Evolutionary conservation across 768 basidiomycete genomes (phyloP).

Genomic region (Mrakia gelida): DNA sequence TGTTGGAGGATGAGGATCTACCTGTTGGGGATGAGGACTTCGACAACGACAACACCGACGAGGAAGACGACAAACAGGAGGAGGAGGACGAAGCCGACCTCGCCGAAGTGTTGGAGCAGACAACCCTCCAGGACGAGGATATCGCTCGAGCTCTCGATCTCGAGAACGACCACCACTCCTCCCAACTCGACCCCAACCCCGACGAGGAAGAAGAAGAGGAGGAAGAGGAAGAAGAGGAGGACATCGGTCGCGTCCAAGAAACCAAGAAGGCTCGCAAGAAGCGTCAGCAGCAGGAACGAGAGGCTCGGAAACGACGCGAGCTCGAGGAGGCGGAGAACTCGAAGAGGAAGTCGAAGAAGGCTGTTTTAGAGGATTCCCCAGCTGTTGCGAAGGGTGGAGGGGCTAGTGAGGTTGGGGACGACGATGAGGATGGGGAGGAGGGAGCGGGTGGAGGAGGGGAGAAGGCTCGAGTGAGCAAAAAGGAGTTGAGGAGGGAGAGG

Average conservation of each 20-base stretch:
- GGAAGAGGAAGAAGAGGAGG: conserved; percentile 5
- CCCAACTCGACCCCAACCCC: neutral
- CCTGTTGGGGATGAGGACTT: conserved; percentile 22
- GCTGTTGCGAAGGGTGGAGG: neutral
- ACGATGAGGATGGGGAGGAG: neutral
- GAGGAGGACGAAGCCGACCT: conserved; percentile 33
- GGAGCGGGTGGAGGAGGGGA: neutral
- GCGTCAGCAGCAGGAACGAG: conserved; percentile 18
- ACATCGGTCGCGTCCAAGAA: conserved; percentile 22
- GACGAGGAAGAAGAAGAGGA: conserved; percentile 14
- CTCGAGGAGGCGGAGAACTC: neutral
- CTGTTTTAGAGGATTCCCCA: neutral
- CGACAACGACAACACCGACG: neutral
- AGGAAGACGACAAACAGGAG: conserved; percentile 33
- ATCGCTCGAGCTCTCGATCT: conserved; percentile 18
- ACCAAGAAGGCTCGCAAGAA: conserved; percentile 31
- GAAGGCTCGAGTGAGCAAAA: conserved; percentile 56
- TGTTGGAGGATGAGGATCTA: conserved; percentile 11
- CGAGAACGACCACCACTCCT: conserved; percentile 19
- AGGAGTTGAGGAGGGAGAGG: conserved; percentile 67
- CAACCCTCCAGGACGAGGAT: conserved; percentile 28
- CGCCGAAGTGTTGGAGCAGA: conserved; percentile 28
- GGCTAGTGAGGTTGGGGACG: neutral
- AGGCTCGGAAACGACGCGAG: conserved; percentile 7
- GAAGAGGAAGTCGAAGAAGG: neutral